Base-by-base conservation (phyloP, 140 eudicot genomes). In the Ambrosia hybrid region DNA sequence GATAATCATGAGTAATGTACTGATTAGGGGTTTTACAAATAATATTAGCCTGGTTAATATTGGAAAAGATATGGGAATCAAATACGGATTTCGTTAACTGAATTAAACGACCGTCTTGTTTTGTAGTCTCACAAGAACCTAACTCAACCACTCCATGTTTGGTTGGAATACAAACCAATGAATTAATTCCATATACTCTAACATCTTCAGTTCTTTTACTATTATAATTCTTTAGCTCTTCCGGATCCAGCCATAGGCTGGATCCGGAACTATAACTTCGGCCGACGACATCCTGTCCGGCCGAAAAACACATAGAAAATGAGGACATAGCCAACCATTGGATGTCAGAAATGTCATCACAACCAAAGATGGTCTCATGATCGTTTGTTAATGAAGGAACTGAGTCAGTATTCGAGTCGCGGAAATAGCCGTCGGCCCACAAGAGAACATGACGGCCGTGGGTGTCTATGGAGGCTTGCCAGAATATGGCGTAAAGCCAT, bases 401-500 rank as follows among this genome's bases (percentile, higher is more conserved):
- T 9, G 48, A 43, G 48, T 43, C 48, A 8, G 46, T 41, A 9
- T 10, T 65, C 17, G 65, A 66, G 63, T 79, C 83, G 3, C 66
- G 73, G 52, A 76, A 79, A 48, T 84, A 81, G 7, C 79, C 85
- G 14, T 84, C 89, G 5, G 78, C 87, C 89, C 89, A 87, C 2
- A 67, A 53, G 37, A 84, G 80, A 36, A 84, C 70, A 53, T 55
- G 66, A n/a, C 70, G 61, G 49, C 67, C 79, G 39, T 78, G 21
- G 9, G 59, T 10, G 16, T 74, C 78, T 49, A 46, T 77, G 2
- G 87, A 51, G 3, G 87, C 81, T 46, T 77, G 87, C 93, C 93
- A 87, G 55, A 84, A 81, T 6, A 84, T 84, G 82, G 77, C 83
- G 72, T 84, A 87, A 16, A 57, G 66, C 93, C 93, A 87, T 45